Evolutionary conservation across 331 rosid species (phyloP), one percentile per base, ranked within the genome.

Genomic region (Malus hybrid): DNA sequence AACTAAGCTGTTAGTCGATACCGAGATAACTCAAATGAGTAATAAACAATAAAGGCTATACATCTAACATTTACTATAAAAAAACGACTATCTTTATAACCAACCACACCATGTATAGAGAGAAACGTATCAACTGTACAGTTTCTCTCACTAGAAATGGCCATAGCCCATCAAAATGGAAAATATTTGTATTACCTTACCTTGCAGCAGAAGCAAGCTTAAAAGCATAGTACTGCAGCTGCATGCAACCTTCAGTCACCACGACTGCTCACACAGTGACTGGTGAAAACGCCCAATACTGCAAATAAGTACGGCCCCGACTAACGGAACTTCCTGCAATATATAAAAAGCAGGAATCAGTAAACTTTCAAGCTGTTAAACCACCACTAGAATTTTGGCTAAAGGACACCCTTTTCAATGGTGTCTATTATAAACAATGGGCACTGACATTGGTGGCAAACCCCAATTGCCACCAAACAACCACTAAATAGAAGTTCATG

Each of bases 261-360:
- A 91, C 97, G 75, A 93, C 98, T 29, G 97, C 98, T 93, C 96
- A 93, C 98, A 91, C 90, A 42, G 98, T 90, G 82, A 93, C 98
- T 11, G 83, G 96, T 93, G 80, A 93, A 93, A 83, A 93, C 84
- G 14, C 96, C 96, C 87, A 90, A 72, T 29, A 91, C 85, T 22
- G 88, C 93, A 74, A 86, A 87, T 64, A 87, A 63, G 72, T 90
- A 93, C 1, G 94, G 96, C 85, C 83, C 96, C 97, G 88, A 81
- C 83, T 83, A 63, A 90, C 85, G 62, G 82, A 50, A 82, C 88
- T 81, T 80, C 89, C 98, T 93, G 90, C 83, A 86, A 85, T 59
- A 73, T 7, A 34, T 34, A 34, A 75, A 72, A 44, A 75, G 56
- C 52, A 71, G 29, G 18, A 79, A 52, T 73, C 60, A 39, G 78